Evolutionary conservation across 2,329 filamentous ascomycete genomes (phyloP).

Genomic region (Colletotrichum agaves): DNA sequence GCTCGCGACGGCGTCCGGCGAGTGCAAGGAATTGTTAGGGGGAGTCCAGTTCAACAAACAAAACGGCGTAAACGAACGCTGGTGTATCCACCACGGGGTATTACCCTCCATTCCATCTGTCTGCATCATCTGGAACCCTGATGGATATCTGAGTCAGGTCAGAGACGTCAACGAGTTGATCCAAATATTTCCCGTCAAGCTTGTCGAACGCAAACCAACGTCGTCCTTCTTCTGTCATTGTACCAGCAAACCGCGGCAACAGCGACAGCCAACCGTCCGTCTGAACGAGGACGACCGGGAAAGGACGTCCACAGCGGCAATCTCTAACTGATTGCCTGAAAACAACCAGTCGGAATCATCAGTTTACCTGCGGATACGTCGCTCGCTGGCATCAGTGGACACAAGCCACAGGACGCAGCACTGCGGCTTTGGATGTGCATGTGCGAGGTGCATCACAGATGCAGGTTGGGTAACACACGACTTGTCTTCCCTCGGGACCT

Average conservation of each 20-base stretch:
- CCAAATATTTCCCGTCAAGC: conserved; percentile 24
- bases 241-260: conserved; percentile 7
- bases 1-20: not conserved
- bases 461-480: conserved; percentile 24
- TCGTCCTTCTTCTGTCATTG: not conserved
- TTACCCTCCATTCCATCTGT: conserved; percentile 16
- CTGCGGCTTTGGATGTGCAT: not conserved
- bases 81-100: conserved; percentile 25
- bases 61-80: not conserved
- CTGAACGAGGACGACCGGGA: not conserved
- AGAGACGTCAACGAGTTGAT: conserved; percentile 17
- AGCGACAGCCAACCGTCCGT: not conserved
- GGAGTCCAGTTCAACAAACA: conserved; percentile 9
- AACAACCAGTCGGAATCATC: conserved; percentile 8
- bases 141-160: conserved; percentile 35
- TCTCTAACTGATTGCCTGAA: conserved; percentile 11
- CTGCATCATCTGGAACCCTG: conserved; percentile 31
- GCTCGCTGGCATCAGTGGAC: not conserved
- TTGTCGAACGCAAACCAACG: conserved; percentile 19
- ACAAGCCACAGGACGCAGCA: conserved; percentile 1
- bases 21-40: conserved; percentile 1
- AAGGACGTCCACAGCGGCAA: not conserved
- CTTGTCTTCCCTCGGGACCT: conserved; percentile 7
- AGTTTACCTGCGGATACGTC: not conserved
- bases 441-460: not conserved